These are phyloP conservation scores for Penicillium macrosclerotiorum DNA, from an alignment of 495 filamentous ascomycete genomes.

Conservation along the genomic window DNA sequence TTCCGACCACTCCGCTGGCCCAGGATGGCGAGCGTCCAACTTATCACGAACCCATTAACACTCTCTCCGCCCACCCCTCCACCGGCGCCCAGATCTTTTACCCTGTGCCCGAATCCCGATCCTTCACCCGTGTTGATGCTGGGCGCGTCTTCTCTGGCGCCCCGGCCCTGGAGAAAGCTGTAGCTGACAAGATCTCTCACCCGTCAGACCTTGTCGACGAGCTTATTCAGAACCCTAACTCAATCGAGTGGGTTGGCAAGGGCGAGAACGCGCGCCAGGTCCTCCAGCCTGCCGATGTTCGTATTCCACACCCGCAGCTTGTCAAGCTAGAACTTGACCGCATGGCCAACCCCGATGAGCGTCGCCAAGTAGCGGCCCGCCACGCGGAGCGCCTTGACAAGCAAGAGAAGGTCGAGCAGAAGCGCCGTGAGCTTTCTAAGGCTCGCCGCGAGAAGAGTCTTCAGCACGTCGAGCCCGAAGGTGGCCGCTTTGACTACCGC, in stretches of 20 bases:
- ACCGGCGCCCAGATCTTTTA: slow-evolving; percentile 86
- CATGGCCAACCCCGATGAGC: slow-evolving; percentile 24
- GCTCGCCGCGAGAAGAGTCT: slow-evolving; percentile 39
- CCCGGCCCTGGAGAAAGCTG: slow-evolving; percentile 32
- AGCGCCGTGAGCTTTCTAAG: slow-evolving; percentile 34
- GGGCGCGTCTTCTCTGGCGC: slow-evolving; percentile 74
- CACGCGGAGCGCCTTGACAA: slow-evolving; percentile 44
- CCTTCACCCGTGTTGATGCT: slow-evolving; percentile 86
- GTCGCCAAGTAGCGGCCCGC: slow-evolving; percentile 33
- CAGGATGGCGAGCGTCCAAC: slow-evolving; percentile 17
- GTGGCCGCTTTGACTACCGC: slow-evolving; percentile 75
- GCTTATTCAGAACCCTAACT: slow-evolving; percentile 25
- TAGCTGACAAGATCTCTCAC: slow-evolving; percentile 21
- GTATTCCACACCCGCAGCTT: slow-evolving; percentile 87
- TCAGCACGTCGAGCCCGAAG: slow-evolving; percentile 45
- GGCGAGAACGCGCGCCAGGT: slow-evolving; percentile 40
- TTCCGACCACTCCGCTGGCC: slow-evolving; percentile 57
- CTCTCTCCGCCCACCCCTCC: slow-evolving; percentile 76
- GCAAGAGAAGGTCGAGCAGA: slow-evolving; percentile 37
- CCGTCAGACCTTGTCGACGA: slow-evolving; percentile 28
- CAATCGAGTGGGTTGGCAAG: slow-evolving; percentile 45
- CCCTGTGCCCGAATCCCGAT: slow-evolving; percentile 83
- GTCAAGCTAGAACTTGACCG: slow-evolving; percentile 55
- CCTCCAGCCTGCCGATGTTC: slow-evolving; percentile 78
- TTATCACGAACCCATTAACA: slow-evolving; percentile 85